Evolutionary conservation across 2,329 filamentous ascomycete species (phyloP).

Genomic region (Pseudocercospora vitis): DNA sequence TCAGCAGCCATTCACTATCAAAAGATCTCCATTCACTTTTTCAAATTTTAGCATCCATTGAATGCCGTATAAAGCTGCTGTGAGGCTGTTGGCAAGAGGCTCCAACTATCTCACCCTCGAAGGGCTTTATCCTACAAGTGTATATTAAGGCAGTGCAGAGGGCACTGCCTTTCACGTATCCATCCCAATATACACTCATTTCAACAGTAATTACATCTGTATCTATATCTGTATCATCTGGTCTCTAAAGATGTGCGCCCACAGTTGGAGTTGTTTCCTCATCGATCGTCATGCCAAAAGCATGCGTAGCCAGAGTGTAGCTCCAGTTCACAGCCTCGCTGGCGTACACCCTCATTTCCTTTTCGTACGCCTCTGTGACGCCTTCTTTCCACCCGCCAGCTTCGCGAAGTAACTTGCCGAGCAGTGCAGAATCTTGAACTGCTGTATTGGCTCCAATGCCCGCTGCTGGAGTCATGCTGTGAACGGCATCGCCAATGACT

Average conservation of each 20-base stretch:
- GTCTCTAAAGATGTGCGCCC: too few species aligned
- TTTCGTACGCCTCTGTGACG: conserved; percentile 43
- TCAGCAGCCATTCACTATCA: too few species aligned
- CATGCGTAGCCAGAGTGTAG: conserved; percentile 49
- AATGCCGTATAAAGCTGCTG: too few species aligned
- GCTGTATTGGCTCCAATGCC: conserved; percentile 61
- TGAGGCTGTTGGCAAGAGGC: too few species aligned
- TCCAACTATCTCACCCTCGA: too few species aligned
- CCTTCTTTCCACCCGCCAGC: conserved; percentile 50
- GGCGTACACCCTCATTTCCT: conserved; percentile 51
- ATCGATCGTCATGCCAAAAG: conserved; percentile 40
- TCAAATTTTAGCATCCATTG: too few species aligned
- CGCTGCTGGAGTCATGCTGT: conserved; percentile 60
- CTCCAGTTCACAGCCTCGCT: conserved; percentile 58
- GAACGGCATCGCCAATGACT: conserved; percentile 59
- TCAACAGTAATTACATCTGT: neutral
- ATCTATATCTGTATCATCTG: neutral
- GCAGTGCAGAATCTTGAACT: conserved; percentile 55
- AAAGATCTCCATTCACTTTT: too few species aligned
- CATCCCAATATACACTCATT: too few species aligned
- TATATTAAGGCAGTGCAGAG: too few species aligned
- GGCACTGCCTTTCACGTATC: too few species aligned
- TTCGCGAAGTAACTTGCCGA: conserved; percentile 54
- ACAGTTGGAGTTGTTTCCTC: conserved; percentile 19
- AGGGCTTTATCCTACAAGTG: too few species aligned